A percentile compares a stretch with the other conserved stretches of the same genome.
Conservation (phyloP, 169 alveolate species). For the Plasmodium ovale region DNA sequence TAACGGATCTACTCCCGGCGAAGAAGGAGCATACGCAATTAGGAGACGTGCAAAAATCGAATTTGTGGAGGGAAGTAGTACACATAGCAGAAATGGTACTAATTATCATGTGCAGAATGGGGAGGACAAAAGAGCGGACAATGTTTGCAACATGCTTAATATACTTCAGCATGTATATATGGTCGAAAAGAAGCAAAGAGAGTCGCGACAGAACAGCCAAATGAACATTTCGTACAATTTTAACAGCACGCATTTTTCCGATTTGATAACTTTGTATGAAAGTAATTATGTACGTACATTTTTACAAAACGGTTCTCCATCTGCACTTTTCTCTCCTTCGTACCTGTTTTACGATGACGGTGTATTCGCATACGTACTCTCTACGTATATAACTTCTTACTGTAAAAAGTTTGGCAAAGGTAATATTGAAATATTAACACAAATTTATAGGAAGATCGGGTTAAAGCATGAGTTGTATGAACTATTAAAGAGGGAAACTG, state of each 20-base stretch:
- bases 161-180: slow-evolving; percentile 15
- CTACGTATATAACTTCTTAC: slow-evolving; percentile 24
- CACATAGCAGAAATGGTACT: not conserved
- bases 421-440: slow-evolving; percentile 25
- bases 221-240: slow-evolving; percentile 36
- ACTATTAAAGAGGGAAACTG: slow-evolving; percentile 8
- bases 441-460: slow-evolving; percentile 41
- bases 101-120: not conserved
- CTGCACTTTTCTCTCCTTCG: no score
- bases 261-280: slow-evolving; percentile 39
- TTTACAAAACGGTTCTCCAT: slow-evolving; percentile 6
- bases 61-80: no score
- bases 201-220: slow-evolving; percentile 5
- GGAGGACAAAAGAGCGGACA: no score
- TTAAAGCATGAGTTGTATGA: slow-evolving; percentile 51
- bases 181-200: slow-evolving; percentile 13
- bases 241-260: slow-evolving; percentile 22
- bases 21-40: not conserved
- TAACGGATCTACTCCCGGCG: not conserved
- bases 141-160: not conserved
- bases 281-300: slow-evolving; percentile 9
- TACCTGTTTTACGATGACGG: slow-evolving; percentile 48
- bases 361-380: slow-evolving; percentile 21
- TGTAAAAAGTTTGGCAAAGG: slow-evolving; percentile 21
- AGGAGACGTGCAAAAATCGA: no score